Evolutionary conservation across 495 filamentous ascomycete species (phyloP).

Genomic region (Xylaria nigripes): DNA sequence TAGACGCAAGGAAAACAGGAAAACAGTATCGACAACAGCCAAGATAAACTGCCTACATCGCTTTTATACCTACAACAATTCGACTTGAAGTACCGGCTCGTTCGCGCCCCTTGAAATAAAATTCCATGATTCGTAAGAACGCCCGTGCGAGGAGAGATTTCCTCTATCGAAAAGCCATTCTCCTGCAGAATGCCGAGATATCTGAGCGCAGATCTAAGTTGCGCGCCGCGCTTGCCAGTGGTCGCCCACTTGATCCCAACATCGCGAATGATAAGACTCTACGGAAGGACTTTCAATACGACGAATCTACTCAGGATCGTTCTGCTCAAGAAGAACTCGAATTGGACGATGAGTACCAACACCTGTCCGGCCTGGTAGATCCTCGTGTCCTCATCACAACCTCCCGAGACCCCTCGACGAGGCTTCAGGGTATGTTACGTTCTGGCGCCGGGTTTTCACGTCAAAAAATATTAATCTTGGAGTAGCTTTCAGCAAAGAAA

Average conservation of each 20-base stretch:
- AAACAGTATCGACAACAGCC: neutral
- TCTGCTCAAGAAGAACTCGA: slow-evolving; percentile 57
- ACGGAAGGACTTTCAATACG: slow-evolving; percentile 86
- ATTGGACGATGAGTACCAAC: slow-evolving; percentile 92
- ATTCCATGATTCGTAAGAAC: slow-evolving; percentile 48
- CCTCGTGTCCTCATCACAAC: slow-evolving; percentile 79
- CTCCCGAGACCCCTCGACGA: slow-evolving; percentile 74
- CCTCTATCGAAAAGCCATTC: slow-evolving; percentile 61
- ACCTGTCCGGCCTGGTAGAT: slow-evolving; percentile 76
- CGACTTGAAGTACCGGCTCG: neutral
- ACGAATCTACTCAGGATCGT: slow-evolving; percentile 63
- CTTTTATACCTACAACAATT: neutral
- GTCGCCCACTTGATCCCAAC: slow-evolving; percentile 73
- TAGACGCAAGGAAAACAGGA: too few species aligned
- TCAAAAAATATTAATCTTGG: neutral
- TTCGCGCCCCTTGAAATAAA: neutral
- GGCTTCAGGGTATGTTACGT: slow-evolving; percentile 46
- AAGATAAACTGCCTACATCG: neutral
- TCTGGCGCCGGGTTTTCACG: neutral
- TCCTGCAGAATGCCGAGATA: slow-evolving; percentile 86
- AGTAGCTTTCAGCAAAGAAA: slow-evolving; percentile 77
- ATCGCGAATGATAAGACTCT: slow-evolving; percentile 85
- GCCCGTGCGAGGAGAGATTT: slow-evolving; percentile 86
- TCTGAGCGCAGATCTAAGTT: slow-evolving; percentile 83
- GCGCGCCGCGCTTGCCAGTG: slow-evolving; percentile 69